phyloP scores from a whole-genome alignment of 306 rosid genomes.

The Cucurbita maxima region DNA sequence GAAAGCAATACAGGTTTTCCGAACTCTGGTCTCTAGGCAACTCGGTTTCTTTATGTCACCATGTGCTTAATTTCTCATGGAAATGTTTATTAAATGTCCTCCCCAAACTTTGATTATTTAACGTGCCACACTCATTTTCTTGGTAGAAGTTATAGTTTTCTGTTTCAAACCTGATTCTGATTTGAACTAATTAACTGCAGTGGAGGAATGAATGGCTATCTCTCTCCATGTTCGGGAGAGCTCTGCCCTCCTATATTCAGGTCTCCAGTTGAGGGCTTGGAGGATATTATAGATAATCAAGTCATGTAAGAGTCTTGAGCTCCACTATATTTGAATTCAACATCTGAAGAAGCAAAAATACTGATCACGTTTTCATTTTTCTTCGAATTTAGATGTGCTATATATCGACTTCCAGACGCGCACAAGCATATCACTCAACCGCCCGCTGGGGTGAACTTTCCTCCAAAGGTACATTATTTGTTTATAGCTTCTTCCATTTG shows the following conservation, averaged over 20 bases:
- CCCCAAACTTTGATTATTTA: background rate
- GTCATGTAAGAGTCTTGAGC: constrained; percentile 54
- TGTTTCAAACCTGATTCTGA: constrained; percentile 37
- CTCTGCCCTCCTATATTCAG: constrained; percentile 92
- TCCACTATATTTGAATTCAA: background rate
- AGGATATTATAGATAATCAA: constrained; percentile 88
- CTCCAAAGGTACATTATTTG: constrained; percentile 43
- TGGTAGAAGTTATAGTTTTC: constrained; percentile 2
- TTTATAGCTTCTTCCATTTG: background rate
- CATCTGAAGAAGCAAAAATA: background rate
- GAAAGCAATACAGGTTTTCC: no score
- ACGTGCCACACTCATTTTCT: background rate
- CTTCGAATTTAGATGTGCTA: constrained; percentile 52
- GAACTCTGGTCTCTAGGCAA: background rate
- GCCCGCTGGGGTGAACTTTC: constrained; percentile 58
- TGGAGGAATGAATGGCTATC: constrained; percentile 91
- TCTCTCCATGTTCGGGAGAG: constrained; percentile 82
- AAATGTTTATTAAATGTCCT: background rate
- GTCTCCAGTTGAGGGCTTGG: constrained; percentile 77
- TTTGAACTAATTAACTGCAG: constrained; percentile 72
- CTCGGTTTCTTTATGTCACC: background rate
- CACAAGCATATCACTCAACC: constrained; percentile 67
- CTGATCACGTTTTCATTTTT: background rate
- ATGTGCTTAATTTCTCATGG: background rate
- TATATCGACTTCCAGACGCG: constrained; percentile 59